Evolutionary conservation across 192 early-diverging fungal species (phyloP), one percentile per base, ranked within the genome.

Genomic region (Podochytrium sp.): DNA sequence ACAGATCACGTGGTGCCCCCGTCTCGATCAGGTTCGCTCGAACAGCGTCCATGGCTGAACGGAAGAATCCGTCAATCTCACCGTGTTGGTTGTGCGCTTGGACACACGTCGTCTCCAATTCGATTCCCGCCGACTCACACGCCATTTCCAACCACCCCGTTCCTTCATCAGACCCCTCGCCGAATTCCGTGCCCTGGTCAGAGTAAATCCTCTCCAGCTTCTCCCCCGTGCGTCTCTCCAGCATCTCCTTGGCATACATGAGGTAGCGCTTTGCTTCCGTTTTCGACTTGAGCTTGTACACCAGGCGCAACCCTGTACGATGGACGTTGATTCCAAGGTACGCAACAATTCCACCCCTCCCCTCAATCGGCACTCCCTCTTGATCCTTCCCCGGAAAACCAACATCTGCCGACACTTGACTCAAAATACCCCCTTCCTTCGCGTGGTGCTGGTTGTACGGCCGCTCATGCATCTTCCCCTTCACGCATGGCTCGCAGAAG

Each of bases 51-150:
- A 71, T n/a, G 7, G 37, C 53, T 32, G 49, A 20, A 4, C 68
- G 27, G 33, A 71, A 58, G 53, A 51, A 71, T 3, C 68, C 52
- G 18, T 71, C 68, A 29, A 71, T 58, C 30, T 71, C 33, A 3
- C 52, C 32, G 37, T 71, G 52, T 30, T 71, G 68, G 23, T 56
- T 30, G 53, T 71, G 68, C 6, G 49, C 68, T 14, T 18, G 33
- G 7, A 52, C 58, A 3, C 14, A n/a, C 3, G 68, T 58, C 32
- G 52, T 38, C 20, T 7, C 52, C 3, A 71, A 5, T 23, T 34
- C 7, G 43, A 67, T 67, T 3, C 65, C 65, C 20, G 29, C 10
- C 7, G 3, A 4, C 4, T 12, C 7, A 42, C 39, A 67, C 7
- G 43, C 43, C 7, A 12, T 20, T 20, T 47, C 20, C 43, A 47